Evolutionary conservation across 2,329 filamentous ascomycete species (phyloP).

Genomic region (Calycina herbarum): DNA sequence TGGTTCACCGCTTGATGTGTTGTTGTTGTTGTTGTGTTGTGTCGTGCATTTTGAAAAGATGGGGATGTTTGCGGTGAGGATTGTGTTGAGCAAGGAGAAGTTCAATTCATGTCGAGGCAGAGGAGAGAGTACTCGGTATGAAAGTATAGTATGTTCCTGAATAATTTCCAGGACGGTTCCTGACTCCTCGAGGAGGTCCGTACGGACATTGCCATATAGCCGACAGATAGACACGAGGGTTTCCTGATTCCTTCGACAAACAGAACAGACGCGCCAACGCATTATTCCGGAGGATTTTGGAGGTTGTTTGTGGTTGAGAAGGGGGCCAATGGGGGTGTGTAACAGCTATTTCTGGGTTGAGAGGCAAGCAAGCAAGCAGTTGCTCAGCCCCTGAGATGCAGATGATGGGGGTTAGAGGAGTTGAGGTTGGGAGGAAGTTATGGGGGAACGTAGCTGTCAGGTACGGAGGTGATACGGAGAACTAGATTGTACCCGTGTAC

Average conservation of each 20-base stretch:
- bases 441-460: too few relatives aligned
- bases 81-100: too few relatives aligned
- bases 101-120: too few relatives aligned
- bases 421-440: too few relatives aligned
- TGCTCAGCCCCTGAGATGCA: constrained; percentile 1
- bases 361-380: too few relatives aligned
- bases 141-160: too few relatives aligned
- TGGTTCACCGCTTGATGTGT: constrained; percentile 2
- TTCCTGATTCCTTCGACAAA: neutral
- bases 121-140: too few relatives aligned
- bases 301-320: neutral
- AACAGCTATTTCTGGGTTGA: constrained; percentile 2
- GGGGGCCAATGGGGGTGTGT: neutral
- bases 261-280: neutral
- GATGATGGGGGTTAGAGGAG: too few relatives aligned
- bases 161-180: neutral
- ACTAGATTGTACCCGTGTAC: too few relatives aligned
- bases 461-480: too few relatives aligned
- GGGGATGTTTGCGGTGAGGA: neutral
- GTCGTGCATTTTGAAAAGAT: neutral
- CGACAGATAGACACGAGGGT: too few relatives aligned
- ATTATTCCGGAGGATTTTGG: neutral
- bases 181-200: neutral
- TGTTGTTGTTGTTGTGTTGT: neutral
- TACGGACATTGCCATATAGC: neutral